A percentile compares a stretch with the other conserved stretches of the same genome.
These are phyloP conservation scores for Viridothelium virens DNA, from an alignment of 495 filamentous ascomycete genomes.

Conservation along the genomic window DNA sequence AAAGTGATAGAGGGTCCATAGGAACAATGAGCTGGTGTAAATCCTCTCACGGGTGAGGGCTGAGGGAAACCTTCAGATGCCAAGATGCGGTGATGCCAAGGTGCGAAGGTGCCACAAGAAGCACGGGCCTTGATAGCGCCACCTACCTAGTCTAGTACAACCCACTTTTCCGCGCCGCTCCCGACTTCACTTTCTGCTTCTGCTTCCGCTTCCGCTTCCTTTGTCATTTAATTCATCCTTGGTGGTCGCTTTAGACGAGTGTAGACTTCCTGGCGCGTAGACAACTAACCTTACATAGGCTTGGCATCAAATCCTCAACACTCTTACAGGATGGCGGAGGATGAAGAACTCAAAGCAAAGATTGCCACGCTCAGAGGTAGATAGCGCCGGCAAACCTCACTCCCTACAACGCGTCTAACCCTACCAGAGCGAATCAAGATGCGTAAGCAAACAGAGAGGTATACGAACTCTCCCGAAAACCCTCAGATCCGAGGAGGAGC, in stretches of 20 bases:
- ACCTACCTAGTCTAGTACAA: too few species aligned
- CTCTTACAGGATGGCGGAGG: constrained; percentile 17
- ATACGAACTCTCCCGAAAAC: neutral
- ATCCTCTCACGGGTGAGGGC: too few species aligned
- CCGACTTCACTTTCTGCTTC: too few species aligned
- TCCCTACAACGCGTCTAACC: neutral
- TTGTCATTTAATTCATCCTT: neutral
- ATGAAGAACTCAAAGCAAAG: constrained; percentile 21
- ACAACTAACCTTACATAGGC: neutral
- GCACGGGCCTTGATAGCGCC: too few species aligned
- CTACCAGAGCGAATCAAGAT: neutral
- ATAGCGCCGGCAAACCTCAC: constrained; percentile 21
- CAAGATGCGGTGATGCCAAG: too few species aligned
- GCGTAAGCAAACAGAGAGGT: constrained; percentile 3
- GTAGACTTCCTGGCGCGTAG: neutral
- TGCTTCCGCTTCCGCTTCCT: neutral
- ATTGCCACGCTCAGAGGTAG: constrained; percentile 24
- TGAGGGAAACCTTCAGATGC: too few species aligned
- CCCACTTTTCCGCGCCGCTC: too few species aligned
- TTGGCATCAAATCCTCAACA: neutral
- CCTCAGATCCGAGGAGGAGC: constrained; percentile 4
- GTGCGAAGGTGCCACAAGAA: too few species aligned
- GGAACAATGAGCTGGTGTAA: too few species aligned
- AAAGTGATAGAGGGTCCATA: too few species aligned
- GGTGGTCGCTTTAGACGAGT: neutral